Base-by-base conservation (phyloP, 225 moss, liverwort and hornwort genomes). In the Bryoerythrophyllum caledonicum region DNA sequence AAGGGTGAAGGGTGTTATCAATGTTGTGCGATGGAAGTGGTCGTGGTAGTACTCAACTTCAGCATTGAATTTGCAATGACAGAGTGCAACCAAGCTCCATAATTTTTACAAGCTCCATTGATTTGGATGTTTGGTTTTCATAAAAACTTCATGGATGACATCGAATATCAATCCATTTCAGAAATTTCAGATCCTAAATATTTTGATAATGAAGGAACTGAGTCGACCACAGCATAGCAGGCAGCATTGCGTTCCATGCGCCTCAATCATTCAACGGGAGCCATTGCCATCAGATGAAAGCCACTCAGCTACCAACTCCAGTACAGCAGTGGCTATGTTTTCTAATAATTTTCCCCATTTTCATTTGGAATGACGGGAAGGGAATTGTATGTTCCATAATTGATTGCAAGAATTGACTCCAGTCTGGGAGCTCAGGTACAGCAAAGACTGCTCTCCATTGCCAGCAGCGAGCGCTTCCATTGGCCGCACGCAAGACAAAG, bases 331-430 rank as follows among this genome's bases (percentile, higher is more conserved):
- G n/a, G n/a, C 3, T 0, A 58, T 34, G 24, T 4, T 67, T 67
- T 46, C 43, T 55, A 55, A 20, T 65, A 13, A 14, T 8, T 54
- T 61, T 28, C 2, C 4, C 9, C 4, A 16, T 34, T 43, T 61
- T 61, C 10, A 0, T 25, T 63, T 30, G 52, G 25, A 24, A 35
- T 0, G 10, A 35, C 0, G 10, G 13, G 67, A 53, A 30, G 46
- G 55, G 70, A 48, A 80, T 74, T 80, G 69, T 63, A 63, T 55
- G 61, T 55, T 67, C 75, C 62, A 79, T 71, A 62, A 71, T 83
- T 79, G 79, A 56, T 48, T 79, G 75, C 62, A 66, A 55, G 83
- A 67, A 61, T 75, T 38, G 83, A 76, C 71, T 75, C 38, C 55
- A 60, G 65, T 41, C 72, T 52, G 46, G 20, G 5, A 63, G 24